Evolutionary conservation across 2,329 filamentous ascomycete species (phyloP).

Genomic region (Domatiomyces catenatus): DNA sequence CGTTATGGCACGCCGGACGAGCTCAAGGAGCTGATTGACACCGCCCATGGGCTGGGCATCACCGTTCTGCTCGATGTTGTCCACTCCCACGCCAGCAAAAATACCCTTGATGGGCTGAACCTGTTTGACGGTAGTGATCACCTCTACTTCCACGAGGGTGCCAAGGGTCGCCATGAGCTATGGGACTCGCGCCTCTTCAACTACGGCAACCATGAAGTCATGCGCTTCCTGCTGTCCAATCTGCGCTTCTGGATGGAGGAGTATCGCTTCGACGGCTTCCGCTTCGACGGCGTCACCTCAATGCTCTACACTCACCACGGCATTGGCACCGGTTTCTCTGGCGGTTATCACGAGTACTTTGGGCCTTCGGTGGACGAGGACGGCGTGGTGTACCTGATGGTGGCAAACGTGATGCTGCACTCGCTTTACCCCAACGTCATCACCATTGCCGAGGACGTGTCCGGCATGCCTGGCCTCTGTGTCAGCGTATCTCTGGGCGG

Average conservation of each 20-base stretch:
- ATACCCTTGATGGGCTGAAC: conserved; percentile 86
- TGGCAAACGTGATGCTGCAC: conserved; percentile 93
- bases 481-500: conserved; percentile 72
- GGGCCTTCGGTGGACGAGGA: conserved; percentile 80
- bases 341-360: conserved; percentile 97
- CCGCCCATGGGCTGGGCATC: conserved; percentile 78
- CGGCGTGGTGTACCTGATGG: conserved; percentile 83
- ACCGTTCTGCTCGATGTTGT: conserved; percentile 89
- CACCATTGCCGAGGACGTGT: conserved; percentile 92
- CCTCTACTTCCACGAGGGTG: conserved; percentile 84
- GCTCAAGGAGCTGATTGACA: conserved; percentile 90
- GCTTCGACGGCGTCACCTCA: conserved; percentile 94
- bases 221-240: conserved; percentile 92
- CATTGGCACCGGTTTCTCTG: conserved; percentile 95
- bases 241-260: conserved; percentile 98
- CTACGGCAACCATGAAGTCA: conserved; percentile 83
- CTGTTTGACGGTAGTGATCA: conserved; percentile 92
- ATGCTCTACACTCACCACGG: conserved; percentile 96
- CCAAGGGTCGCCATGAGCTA: conserved; percentile 70
- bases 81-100: conserved; percentile 96
- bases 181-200: conserved; percentile 98
- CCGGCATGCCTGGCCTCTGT: conserved; percentile 95
- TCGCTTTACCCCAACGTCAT: conserved; percentile 74
- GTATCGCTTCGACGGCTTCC: conserved; percentile 90
- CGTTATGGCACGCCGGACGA: conserved; percentile 89